phyloP scores from a whole-genome alignment of 176 grass and related monocot species.

The Sorghum bicolor region DNA sequence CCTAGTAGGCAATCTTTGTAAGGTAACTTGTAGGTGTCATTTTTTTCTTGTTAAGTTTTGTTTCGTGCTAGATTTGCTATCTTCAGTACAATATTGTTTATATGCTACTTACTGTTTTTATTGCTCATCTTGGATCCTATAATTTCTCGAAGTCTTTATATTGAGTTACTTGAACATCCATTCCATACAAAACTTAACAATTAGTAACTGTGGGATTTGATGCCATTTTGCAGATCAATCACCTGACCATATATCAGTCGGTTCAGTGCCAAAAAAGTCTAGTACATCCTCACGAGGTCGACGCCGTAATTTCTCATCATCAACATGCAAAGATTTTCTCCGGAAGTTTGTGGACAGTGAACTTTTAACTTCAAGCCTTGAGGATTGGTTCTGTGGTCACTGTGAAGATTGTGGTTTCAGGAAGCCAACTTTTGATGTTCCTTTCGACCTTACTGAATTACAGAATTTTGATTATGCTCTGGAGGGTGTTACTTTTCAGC shows the following conservation, averaged over 20 bases:
- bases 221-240: constrained; percentile 46
- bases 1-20: not conserved
- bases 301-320: constrained; percentile 54
- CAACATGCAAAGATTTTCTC: constrained; percentile 85
- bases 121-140: not conserved
- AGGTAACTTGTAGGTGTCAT: not conserved
- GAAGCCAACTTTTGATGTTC: constrained; percentile 61
- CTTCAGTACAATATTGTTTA: not conserved
- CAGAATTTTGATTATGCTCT: constrained; percentile 92
- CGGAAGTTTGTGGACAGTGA: constrained; percentile 88
- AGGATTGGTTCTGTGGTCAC: constrained; percentile 78
- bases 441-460: constrained; percentile 72
- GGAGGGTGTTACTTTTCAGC: constrained; percentile 86
- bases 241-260: constrained; percentile 57
- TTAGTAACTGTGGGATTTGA: not conserved
- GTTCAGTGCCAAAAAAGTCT: constrained; percentile 53
- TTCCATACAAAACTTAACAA: not conserved
- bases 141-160: not conserved
- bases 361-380: constrained; percentile 67
- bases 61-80: not conserved
- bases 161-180: not conserved
- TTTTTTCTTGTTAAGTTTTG: not conserved
- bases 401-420: constrained; percentile 49
- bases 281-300: constrained; percentile 45
- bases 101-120: not conserved